phyloP scores from a whole-genome alignment of 1,139 yeast species.

The Suhomyces chickasaworum region DNA sequence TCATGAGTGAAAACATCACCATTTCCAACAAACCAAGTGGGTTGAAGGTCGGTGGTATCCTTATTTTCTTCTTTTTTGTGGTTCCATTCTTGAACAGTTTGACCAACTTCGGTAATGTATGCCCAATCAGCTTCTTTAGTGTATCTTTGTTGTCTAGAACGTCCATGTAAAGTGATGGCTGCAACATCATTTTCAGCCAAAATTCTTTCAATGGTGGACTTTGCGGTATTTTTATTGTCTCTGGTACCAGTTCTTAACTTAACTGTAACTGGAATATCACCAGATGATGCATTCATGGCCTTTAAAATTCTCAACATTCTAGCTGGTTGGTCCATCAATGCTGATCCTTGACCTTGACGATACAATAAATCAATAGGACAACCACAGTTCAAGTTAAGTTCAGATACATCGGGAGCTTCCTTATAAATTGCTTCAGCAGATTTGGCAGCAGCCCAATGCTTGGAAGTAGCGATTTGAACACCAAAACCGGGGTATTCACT shows the following conservation, averaged over 20 bases:
- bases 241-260: slow-evolving; percentile 90
- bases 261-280: slow-evolving; percentile 88
- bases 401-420: slow-evolving; percentile 60
- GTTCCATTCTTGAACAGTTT: slow-evolving; percentile 63
- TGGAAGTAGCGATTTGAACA: slow-evolving; percentile 87
- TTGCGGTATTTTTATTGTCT: slow-evolving; percentile 87
- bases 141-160: slow-evolving; percentile 94
- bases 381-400: slow-evolving; percentile 90
- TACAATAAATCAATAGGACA: slow-evolving; percentile 94
- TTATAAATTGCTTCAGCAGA: slow-evolving; percentile 79
- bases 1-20: slow-evolving; percentile 88
- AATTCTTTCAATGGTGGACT: slow-evolving; percentile 65
- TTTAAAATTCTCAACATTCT: slow-evolving; percentile 74
- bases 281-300: slow-evolving; percentile 87
- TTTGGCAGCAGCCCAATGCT: slow-evolving; percentile 91
- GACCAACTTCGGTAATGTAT: slow-evolving; percentile 76
- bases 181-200: slow-evolving; percentile 80
- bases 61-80: slow-evolving; percentile 56
- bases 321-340: slow-evolving; percentile 87
- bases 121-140: slow-evolving; percentile 92
- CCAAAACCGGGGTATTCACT: slow-evolving; percentile 89
- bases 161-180: slow-evolving; percentile 92
- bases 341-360: slow-evolving; percentile 95
- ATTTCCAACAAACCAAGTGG: slow-evolving; percentile 75
- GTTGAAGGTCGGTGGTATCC: slow-evolving; percentile 49